A percentile compares a stretch with the other conserved stretches of the same genome.
These are phyloP conservation scores for Breynia disticha DNA, from an alignment of 441 rosid species.

Conservation along the genomic window DNA sequence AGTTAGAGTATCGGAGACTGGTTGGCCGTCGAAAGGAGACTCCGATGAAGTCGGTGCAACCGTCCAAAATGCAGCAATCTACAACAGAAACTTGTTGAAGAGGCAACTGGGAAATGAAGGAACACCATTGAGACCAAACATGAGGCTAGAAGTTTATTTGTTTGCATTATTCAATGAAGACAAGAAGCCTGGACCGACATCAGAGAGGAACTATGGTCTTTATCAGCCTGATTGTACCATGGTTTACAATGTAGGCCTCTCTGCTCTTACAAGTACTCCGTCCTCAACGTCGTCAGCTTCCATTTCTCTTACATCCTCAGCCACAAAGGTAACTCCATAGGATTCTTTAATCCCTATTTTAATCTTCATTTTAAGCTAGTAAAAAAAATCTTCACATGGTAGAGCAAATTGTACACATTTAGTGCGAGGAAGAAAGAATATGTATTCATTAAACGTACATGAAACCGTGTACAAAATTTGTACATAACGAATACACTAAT, in stretches of 20 bases:
- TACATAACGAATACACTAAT: constrained; percentile 3
- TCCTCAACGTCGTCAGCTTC: constrained; percentile 10
- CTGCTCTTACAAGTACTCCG: constrained; percentile 21
- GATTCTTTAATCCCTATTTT: not conserved
- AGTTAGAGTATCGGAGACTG: constrained; percentile 69
- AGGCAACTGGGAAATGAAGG: constrained; percentile 39
- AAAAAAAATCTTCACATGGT: too few relatives aligned
- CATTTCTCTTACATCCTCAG: constrained; percentile 68
- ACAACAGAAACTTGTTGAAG: constrained; percentile 47
- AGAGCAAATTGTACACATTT: not conserved
- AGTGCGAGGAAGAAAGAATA: not conserved
- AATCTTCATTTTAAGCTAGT: not conserved
- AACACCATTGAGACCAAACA: constrained; percentile 53
- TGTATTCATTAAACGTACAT: constrained; percentile 3
- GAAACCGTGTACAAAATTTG: too few relatives aligned
- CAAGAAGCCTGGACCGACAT: constrained; percentile 67
- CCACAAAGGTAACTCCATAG: constrained; percentile 57
- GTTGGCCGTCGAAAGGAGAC: constrained; percentile 85
- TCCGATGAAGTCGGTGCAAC: constrained; percentile 57
- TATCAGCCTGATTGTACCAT: constrained; percentile 68
- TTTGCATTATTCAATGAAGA: constrained; percentile 80
- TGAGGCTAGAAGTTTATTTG: constrained; percentile 46
- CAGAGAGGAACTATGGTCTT: constrained; percentile 77
- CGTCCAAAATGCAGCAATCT: constrained; percentile 47
- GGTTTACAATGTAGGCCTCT: constrained; percentile 77